Evolutionary conservation across 805 yeast genomes (phyloP).

Genomic region (Scheffersomyces amazonensis): DNA sequence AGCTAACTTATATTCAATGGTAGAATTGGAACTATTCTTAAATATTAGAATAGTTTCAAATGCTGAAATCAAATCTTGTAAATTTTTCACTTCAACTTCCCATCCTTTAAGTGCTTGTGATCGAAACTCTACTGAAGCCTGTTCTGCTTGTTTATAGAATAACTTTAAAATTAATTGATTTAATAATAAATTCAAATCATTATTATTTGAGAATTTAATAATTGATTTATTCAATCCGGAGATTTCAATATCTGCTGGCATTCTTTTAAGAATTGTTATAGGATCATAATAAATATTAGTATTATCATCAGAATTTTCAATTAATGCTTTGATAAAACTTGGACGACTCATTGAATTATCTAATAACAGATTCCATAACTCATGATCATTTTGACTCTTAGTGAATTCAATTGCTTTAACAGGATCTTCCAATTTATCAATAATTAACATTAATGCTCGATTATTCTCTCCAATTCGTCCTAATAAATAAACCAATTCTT

Average conservation of each 20-base stretch:
- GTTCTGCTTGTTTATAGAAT: constrained; percentile 28
- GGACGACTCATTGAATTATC: constrained; percentile 72
- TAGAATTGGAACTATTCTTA: background rate
- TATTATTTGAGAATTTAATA: constrained; percentile 58
- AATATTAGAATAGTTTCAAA: constrained; percentile 28
- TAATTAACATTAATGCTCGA: constrained; percentile 72
- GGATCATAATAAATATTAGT: constrained; percentile 50
- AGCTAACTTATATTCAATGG: constrained; percentile 1
- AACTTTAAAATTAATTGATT: constrained; percentile 49
- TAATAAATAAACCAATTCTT: constrained; percentile 77
- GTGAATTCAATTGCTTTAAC: constrained; percentile 80
- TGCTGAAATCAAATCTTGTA: constrained; percentile 17
- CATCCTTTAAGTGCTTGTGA: constrained; percentile 22
- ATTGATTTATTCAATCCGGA: constrained; percentile 64
- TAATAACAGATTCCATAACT: constrained; percentile 77
- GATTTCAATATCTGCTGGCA: constrained; percentile 61
- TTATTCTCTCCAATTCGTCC: constrained; percentile 80
- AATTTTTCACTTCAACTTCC: constrained; percentile 17
- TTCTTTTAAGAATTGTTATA: constrained; percentile 60
- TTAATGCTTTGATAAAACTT: constrained; percentile 68
- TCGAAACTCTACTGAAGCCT: constrained; percentile 19
- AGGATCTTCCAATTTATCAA: constrained; percentile 76
- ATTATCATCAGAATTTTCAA: constrained; percentile 64
- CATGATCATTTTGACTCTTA: constrained; percentile 59
- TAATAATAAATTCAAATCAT: constrained; percentile 51